These are phyloP conservation scores for Mycena albidolilacea DNA, from an alignment of 768 basidiomycete genomes.

Conservation along the genomic window DNA sequence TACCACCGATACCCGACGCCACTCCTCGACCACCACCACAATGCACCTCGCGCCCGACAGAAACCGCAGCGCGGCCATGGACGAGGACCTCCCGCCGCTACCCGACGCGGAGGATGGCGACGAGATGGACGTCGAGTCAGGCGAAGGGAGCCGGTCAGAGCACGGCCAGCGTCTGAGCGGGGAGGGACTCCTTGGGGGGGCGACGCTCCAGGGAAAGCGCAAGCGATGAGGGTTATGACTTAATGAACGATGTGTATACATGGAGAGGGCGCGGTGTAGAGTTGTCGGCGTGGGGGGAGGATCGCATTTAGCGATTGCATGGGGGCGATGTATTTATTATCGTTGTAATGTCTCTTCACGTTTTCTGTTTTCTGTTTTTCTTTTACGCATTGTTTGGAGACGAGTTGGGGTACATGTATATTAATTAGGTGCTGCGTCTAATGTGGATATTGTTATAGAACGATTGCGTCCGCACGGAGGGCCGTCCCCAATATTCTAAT, in stretches of 20 bases:
- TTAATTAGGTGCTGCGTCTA: too few species aligned
- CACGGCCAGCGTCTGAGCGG: slow-evolving; percentile 1
- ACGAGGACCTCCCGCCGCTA: slow-evolving; percentile 18
- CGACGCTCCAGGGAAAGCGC: slow-evolving; percentile 27
- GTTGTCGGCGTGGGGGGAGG: neutral
- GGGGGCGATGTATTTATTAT: slow-evolving; percentile 9
- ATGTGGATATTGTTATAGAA: too few species aligned
- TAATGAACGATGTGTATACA: neutral
- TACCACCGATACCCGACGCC: too few species aligned
- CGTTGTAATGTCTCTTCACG: slow-evolving; percentile 1
- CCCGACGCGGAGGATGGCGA: slow-evolving; percentile 25
- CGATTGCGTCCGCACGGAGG: too few species aligned
- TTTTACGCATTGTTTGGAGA: neutral
- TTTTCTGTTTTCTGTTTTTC: neutral
- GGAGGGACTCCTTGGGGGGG: slow-evolving; percentile 2
- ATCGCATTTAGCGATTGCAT: neutral
- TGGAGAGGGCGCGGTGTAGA: neutral
- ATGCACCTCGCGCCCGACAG: neutral
- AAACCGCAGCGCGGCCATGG: slow-evolving; percentile 12
- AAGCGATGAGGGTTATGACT: slow-evolving; percentile 4
- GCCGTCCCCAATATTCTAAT: too few species aligned
- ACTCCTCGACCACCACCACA: neutral
- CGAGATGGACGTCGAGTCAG: slow-evolving; percentile 32
- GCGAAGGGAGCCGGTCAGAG: slow-evolving; percentile 27
- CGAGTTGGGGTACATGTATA: too few species aligned